Evolutionary conservation across 805 yeast species (phyloP), one percentile per base, ranked within the genome.

Genomic region (Debaryomyces maramus): DNA sequence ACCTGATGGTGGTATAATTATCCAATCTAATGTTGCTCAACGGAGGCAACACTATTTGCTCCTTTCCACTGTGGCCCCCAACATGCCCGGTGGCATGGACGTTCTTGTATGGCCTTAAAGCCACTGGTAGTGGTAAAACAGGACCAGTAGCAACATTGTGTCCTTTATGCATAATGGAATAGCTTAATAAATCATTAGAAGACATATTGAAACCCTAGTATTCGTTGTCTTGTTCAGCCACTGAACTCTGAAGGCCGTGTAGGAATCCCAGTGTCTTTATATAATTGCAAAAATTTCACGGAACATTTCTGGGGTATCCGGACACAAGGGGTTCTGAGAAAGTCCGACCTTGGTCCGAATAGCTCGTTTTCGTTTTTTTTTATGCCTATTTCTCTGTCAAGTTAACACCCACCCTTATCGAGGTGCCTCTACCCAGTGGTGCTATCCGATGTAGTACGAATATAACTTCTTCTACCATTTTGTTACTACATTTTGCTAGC

Each of bases 101-200:
- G 20, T 30, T 8, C 17, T n/a, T n/a, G 17, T 9, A n/a, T 11
- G 36, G 36, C 9, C 36, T 22, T n/a, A 36, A 22, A 9, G 41
- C 47, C 23, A 39, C 22, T 23, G 39, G 43, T 13, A 40, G 32
- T 7, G 44, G 44, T 20, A 26, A 17, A 17, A 27, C 27, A 30
- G 33, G 37, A 11, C 32, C 17, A 19, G 30, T 30, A 6, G 23
- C 19, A 8, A 36, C 53, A 36, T 49, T 52, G 17, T 47, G 51
- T 23, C 58, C 60, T 30, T 48, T 46, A 45, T 56, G 53, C 72
- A 67, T 67, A 39, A 68, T 68, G 24, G 73, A 67, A 44, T 68
- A 68, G 36, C 63, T 51, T 41, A 66, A 53, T 32, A 68, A 60
- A 45, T 68, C 73, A 53, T 56, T 58, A 14, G 64, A 52, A 34